These are phyloP conservation scores for Bipolaris cookei DNA, from an alignment of 2,329 filamentous ascomycete species.

Conservation along the genomic window DNA sequence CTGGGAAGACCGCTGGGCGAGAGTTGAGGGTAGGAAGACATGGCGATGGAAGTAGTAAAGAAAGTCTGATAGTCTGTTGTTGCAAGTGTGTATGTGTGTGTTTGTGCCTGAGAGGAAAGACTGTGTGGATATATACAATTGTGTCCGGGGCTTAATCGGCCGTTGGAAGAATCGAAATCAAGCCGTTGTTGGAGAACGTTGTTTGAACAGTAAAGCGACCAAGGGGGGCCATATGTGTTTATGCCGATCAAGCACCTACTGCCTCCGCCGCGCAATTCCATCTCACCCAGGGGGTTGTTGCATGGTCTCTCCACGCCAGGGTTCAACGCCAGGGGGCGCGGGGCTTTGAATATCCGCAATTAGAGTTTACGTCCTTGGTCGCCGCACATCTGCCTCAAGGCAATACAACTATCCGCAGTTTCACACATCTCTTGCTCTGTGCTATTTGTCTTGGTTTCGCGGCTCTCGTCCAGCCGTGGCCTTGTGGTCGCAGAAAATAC, in stretches of 20 bases:
- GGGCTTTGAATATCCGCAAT: slow-evolving; percentile 27
- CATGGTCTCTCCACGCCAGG: slow-evolving; percentile 25
- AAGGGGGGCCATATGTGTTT: slow-evolving; percentile 27
- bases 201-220: slow-evolving; percentile 27
- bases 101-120: slow-evolving; percentile 1
- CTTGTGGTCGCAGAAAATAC: slow-evolving; percentile 7
- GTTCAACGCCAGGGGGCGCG: slow-evolving; percentile 26
- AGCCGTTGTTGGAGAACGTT: slow-evolving; percentile 18
- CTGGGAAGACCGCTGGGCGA: slow-evolving; percentile 31
- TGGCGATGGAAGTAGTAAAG: slow-evolving; percentile 9
- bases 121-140: slow-evolving; percentile 14
- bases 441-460: slow-evolving; percentile 10
- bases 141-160: slow-evolving; percentile 12
- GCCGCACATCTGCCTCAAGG: slow-evolving; percentile 21
- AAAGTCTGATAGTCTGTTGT: not conserved
- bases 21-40: slow-evolving; percentile 26
- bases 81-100: not conserved
- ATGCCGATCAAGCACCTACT: slow-evolving; percentile 29
- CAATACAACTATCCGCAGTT: slow-evolving; percentile 16
- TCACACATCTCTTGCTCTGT: slow-evolving; percentile 10
- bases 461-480: slow-evolving; percentile 16
- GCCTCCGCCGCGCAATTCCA: slow-evolving; percentile 26
- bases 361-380: slow-evolving; percentile 10
- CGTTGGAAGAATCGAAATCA: slow-evolving; percentile 13
- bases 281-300: slow-evolving; percentile 28